Base-by-base conservation (phyloP, 2,329 filamentous ascomycete species). In the Fusarium sarcochroum region DNA sequence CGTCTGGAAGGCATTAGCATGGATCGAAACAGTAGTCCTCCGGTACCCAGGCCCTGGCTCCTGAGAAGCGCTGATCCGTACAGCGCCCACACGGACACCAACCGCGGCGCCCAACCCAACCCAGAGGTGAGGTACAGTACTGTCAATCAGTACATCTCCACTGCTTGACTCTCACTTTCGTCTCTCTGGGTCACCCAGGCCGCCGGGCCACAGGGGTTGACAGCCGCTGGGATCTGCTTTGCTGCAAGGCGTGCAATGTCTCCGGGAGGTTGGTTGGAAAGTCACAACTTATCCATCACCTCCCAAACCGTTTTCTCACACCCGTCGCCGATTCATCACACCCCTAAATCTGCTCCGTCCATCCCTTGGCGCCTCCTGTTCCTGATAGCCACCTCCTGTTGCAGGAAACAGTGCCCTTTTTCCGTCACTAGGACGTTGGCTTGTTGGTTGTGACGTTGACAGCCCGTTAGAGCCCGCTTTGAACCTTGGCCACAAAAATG, bases 201-300 rank as follows among this genome's bases (percentile, higher is more conserved):
- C 61, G 58, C 66, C 66, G 66, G 66, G 66, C 60, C 66, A 53
- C 66, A 69, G 60, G 66, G 66, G 53, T 69, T 20, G 41, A 51
- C 34, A 69, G 65, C 66, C 66, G 60, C 66, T 69, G 65, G 60
- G 62, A 53, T 65, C 60, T 65, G 32, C 62, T 52, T 53, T 66
- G 51, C 56, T 66, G 57, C 66, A 67, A 59, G 62, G 66, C 53
- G 57, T 41, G 57, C 23, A 58, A 52, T 69, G 57, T 56, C 66
- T 64, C 63, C 67, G 51, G 50, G 66, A 64, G 62, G 67, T 46
- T 69, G 66, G 66, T 49, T 69, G 66, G 66, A 66, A 66, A 69
- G 37, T 58, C 61, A 52, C 49, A 42, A 30, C 44, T 47, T 44
- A 41, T 47, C 44, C 52, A 48, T 55, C 42, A 48, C 46, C 48